Evolutionary conservation across 768 basidiomycete genomes (phyloP).

Genomic region (Pisolithus orientalis): DNA sequence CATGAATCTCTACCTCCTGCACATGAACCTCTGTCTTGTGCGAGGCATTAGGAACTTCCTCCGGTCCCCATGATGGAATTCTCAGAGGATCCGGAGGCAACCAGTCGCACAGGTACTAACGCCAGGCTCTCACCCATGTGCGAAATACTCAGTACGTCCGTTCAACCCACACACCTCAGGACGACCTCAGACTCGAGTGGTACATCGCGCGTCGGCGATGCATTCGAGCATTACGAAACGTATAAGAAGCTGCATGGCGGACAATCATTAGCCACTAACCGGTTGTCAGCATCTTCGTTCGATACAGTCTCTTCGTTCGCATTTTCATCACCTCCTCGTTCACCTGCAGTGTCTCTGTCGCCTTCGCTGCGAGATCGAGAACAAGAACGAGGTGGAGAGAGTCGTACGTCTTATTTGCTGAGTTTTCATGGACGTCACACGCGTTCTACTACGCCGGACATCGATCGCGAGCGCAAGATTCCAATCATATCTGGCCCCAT

Average conservation of each 20-base stretch:
- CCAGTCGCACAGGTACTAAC: neutral
- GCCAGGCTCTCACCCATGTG: neutral
- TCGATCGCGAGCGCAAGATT: constrained; percentile 40
- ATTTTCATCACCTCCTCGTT: constrained; percentile 36
- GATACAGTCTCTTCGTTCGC: constrained; percentile 30
- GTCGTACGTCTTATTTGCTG: constrained; percentile 44
- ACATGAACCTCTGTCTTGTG: no score
- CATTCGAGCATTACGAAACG: constrained; percentile 85
- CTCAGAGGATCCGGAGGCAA: constrained; percentile 4
- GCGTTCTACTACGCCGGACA: constrained; percentile 42
- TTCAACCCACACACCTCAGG: constrained; percentile 4
- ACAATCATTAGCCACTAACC: constrained; percentile 26
- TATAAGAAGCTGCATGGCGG: constrained; percentile 53
- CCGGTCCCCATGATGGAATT: constrained; percentile 36
- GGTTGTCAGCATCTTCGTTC: constrained; percentile 60
- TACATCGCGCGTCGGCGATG: constrained; percentile 55
- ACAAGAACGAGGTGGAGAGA: constrained; percentile 25
- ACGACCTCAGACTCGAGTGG: constrained; percentile 11
- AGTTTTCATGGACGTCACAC: constrained; percentile 52
- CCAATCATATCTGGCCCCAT: constrained; percentile 70
- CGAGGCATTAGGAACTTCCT: constrained; percentile 46
- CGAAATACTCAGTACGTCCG: neutral
- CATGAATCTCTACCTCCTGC: constrained; percentile 12
- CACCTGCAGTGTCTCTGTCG: constrained; percentile 27
- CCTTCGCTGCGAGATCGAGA: constrained; percentile 27